These are phyloP conservation scores for Linderniella brevidens DNA, from an alignment of 257 asterid genomes.

Conservation along the genomic window DNA sequence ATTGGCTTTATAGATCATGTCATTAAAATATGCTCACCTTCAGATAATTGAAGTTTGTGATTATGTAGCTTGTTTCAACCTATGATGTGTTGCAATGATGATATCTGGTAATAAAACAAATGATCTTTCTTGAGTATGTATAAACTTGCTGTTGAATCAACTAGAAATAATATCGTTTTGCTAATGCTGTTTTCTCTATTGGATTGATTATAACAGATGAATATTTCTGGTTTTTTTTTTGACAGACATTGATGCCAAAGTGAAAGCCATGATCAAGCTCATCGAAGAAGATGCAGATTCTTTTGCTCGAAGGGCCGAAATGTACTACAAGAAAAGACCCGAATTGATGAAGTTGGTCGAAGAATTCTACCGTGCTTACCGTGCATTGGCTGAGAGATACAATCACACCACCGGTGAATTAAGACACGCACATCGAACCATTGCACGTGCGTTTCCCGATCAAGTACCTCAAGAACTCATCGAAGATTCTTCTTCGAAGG, in stretches of 20 bases:
- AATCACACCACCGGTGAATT: constrained; percentile 78
- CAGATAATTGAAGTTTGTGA: no score
- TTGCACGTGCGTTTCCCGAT: constrained; percentile 81
- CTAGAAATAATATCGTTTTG: no score
- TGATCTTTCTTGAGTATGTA: no score
- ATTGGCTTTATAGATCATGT: no score
- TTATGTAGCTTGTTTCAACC: no score
- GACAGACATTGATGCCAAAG: constrained; percentile 68
- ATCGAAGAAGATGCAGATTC: constrained; percentile 97
- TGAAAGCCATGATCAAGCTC: constrained; percentile 81
- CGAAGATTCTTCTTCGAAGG: no score
- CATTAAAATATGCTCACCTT: no score
- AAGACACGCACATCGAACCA: constrained; percentile 71
- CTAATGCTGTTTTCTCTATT: no score
- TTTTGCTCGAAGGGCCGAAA: constrained; percentile 88
- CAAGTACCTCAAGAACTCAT: constrained; percentile 29
- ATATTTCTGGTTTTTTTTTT: not conserved
- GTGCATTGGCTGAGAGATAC: constrained; percentile 82
- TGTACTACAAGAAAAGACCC: constrained; percentile 88
- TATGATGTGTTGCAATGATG: no score
- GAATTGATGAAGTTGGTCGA: constrained; percentile 87
- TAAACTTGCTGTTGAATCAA: no score
- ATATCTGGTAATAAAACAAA: no score
- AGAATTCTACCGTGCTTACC: constrained; percentile 84
- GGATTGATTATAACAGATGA: no score